phyloP scores from a whole-genome alignment of 768 basidiomycete species.

The Cystofilobasidium ferigula region DNA sequence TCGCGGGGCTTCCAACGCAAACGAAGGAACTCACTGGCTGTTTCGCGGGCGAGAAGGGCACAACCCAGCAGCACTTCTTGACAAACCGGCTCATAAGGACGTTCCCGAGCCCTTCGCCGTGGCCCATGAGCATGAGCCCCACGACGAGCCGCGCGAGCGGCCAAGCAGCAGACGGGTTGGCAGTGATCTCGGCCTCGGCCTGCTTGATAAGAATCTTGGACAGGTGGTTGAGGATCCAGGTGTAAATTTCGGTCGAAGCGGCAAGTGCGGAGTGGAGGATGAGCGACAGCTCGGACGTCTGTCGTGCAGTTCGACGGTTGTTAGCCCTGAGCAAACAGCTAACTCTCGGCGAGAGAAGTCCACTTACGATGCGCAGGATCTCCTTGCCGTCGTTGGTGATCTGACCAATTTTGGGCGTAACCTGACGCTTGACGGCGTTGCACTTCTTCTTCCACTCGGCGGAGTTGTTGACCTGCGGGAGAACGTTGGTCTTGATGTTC shows the following conservation, averaged over 20 bases:
- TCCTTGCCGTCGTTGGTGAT: slow-evolving; percentile 58
- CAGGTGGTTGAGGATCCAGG: slow-evolving; percentile 72
- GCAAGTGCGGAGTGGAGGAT: slow-evolving; percentile 40
- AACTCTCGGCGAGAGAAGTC: slow-evolving; percentile 17
- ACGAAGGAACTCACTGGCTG: slow-evolving; percentile 41
- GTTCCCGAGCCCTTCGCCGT: slow-evolving; percentile 50
- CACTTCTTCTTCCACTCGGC: slow-evolving; percentile 51
- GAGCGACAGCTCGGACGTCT: slow-evolving; percentile 44
- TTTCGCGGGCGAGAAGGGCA: slow-evolving; percentile 54
- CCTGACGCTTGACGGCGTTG: slow-evolving; percentile 59
- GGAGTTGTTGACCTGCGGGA: slow-evolving; percentile 55
- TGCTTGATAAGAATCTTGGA: slow-evolving; percentile 78
- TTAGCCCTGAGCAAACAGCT: slow-evolving; percentile 24
- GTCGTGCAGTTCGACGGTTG: slow-evolving; percentile 20
- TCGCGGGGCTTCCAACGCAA: neutral
- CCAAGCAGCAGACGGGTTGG: slow-evolving; percentile 69
- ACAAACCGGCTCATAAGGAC: slow-evolving; percentile 75
- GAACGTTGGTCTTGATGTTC: slow-evolving; percentile 33
- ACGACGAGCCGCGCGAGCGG: slow-evolving; percentile 71
- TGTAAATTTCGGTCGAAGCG: slow-evolving; percentile 46
- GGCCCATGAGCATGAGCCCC: slow-evolving; percentile 50
- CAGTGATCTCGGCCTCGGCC: slow-evolving; percentile 85
- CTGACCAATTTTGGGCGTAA: slow-evolving; percentile 79
- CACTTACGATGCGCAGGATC: slow-evolving; percentile 47
- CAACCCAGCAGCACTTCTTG: slow-evolving; percentile 79